A percentile compares a stretch with the other conserved stretches of the same genome.
Evolutionary conservation across 2,329 filamentous ascomycete genomes (phyloP).

Genomic region (Dothidotthia symphoricarpi): DNA sequence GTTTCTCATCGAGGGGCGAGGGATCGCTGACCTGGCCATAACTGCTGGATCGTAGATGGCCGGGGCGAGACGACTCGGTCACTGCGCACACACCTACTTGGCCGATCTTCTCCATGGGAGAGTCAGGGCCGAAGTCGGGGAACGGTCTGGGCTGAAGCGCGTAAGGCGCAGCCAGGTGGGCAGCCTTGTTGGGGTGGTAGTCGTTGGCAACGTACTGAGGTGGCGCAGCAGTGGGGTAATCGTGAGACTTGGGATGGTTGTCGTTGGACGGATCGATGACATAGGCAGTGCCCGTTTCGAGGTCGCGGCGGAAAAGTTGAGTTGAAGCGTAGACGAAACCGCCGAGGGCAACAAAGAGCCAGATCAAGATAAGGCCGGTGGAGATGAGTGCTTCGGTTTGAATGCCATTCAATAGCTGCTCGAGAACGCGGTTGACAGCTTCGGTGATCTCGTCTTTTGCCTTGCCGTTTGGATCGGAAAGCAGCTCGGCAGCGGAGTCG

Average conservation of each 20-base stretch:
- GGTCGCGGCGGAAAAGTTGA: conserved; percentile 62
- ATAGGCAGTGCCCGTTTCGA: conserved; percentile 56
- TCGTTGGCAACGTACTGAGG: conserved; percentile 44
- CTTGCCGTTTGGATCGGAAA: conserved; percentile 70
- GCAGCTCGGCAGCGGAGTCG: conserved; percentile 65
- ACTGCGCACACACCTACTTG: conserved; percentile 45
- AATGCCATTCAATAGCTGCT: conserved; percentile 66
- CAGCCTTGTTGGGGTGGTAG: conserved; percentile 46
- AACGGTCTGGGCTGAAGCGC: conserved; percentile 47
- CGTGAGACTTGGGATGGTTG: conserved; percentile 11
- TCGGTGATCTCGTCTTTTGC: conserved; percentile 79
- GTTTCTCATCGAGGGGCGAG: conserved; percentile 42
- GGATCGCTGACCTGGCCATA: conserved; percentile 46
- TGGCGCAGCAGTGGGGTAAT: conserved; percentile 37
- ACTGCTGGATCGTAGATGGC: conserved; percentile 47
- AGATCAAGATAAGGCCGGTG: conserved; percentile 69
- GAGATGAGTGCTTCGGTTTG: conserved; percentile 79
- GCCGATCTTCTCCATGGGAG: conserved; percentile 43
- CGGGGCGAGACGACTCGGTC: conserved; percentile 44
- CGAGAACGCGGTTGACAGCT: conserved; percentile 68
- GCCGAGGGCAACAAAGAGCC: conserved; percentile 72
- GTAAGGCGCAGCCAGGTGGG: conserved; percentile 49
- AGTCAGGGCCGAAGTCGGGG: conserved; percentile 30
- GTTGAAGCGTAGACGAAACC: conserved; percentile 67
- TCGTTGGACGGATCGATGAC: conserved; percentile 31